Evolutionary conservation across 768 basidiomycete species (phyloP).

Genomic region (Lactarius pseudohatsudake): DNA sequence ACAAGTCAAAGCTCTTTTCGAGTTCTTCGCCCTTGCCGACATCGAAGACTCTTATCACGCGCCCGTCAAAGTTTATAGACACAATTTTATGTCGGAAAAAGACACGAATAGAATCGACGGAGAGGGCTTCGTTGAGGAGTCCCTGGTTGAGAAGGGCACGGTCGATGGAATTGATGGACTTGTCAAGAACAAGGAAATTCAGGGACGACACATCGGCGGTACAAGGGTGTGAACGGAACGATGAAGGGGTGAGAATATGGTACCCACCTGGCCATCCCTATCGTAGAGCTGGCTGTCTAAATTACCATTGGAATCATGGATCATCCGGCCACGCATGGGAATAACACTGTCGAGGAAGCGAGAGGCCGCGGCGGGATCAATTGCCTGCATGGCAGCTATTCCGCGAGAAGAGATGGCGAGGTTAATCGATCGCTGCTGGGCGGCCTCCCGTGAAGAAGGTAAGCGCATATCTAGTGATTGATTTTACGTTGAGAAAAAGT

Average conservation of each 20-base stretch:
- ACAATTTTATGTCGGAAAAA: conserved; percentile 83
- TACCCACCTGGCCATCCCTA: conserved; percentile 77
- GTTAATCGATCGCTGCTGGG: conserved; percentile 90
- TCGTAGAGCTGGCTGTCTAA: conserved; percentile 87
- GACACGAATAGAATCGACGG: conserved; percentile 58
- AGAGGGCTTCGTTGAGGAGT: conserved; percentile 74
- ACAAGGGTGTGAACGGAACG: conserved; percentile 29
- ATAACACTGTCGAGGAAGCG: conserved; percentile 77
- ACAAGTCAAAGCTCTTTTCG: conserved; percentile 66
- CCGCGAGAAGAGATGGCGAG: conserved; percentile 93
- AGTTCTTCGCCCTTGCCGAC: conserved; percentile 43
- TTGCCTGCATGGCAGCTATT: conserved; percentile 78
- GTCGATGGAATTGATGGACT: conserved; percentile 96
- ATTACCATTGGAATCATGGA: conserved; percentile 73
- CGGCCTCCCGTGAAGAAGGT: conserved; percentile 60
- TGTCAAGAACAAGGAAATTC: conserved; percentile 32
- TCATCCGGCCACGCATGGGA: conserved; percentile 96
- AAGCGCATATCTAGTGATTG: conserved; percentile 63
- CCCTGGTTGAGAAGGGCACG: conserved; percentile 83
- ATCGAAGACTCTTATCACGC: conserved; percentile 54
- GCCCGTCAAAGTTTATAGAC: conserved; percentile 70
- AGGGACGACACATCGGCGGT: conserved; percentile 33
- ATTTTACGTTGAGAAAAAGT: conserved; percentile 1
- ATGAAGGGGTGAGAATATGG: conserved; percentile 21
- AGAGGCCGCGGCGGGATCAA: conserved; percentile 69